phyloP scores from a whole-genome alignment of 257 asterid genomes.

The Buddleja alternifolia region DNA sequence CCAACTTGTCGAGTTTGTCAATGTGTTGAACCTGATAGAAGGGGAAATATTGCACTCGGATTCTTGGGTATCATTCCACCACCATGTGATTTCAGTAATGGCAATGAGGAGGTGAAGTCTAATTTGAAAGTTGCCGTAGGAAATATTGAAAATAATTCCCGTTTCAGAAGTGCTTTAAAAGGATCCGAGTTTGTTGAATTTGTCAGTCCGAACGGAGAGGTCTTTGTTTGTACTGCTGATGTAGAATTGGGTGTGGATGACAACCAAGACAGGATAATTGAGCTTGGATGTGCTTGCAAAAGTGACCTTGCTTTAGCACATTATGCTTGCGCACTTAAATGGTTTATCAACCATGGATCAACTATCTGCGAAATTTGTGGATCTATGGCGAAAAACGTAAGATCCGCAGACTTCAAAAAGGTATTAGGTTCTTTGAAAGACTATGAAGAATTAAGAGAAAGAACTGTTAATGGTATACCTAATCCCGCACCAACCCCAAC shows the following conservation, averaged over 20 bases:
- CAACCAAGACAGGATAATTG: conserved; percentile 59
- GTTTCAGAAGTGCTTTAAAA: conserved; percentile 33
- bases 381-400: conserved; percentile 58
- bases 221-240: conserved; percentile 75
- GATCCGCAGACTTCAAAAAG: conserved; percentile 63
- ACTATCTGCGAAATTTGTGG: conserved; percentile 89
- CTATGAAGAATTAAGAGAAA: conserved; percentile 67
- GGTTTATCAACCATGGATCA: conserved; percentile 95
- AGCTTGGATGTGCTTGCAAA: conserved; percentile 93
- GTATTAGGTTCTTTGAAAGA: conserved; percentile 70
- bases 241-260: conserved; percentile 65
- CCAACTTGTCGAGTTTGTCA: conserved; percentile 90
- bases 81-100: conserved; percentile 29
- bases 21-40: conserved; percentile 76
- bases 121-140: conserved; percentile 34
- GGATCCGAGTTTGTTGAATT: conserved; percentile 73
- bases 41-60: conserved; percentile 71
- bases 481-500: conserved; percentile 51
- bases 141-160: conserved; percentile 43
- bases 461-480: conserved; percentile 78
- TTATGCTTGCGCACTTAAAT: conserved; percentile 89
- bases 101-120: conserved; percentile 45
- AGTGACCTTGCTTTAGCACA: conserved; percentile 86
- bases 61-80: conserved; percentile 75
- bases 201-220: conserved; percentile 85